Evolutionary conservation across 2,329 filamentous ascomycete genomes (phyloP).

Genomic region (Pseudogymnoascus verrucosus): DNA sequence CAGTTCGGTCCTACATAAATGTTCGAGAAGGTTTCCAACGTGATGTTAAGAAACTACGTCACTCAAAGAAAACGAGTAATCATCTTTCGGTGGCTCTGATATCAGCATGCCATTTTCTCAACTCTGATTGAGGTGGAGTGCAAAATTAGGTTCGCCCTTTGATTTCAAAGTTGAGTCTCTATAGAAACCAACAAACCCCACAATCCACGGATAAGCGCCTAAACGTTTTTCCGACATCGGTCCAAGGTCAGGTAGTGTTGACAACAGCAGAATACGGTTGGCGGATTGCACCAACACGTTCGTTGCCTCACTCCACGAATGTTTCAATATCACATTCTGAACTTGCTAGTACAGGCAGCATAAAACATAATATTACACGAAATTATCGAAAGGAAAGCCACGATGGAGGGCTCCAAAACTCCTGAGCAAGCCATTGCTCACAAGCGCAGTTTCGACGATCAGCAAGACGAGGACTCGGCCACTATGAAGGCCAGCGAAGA

Average conservation of each 20-base stretch:
- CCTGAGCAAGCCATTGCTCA: slow-evolving; percentile 4
- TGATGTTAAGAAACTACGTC: neutral
- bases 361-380: neutral
- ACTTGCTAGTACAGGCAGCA: neutral
- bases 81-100: neutral
- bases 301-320: neutral
- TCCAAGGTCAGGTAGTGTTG: neutral
- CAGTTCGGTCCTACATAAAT: neutral
- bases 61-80: neutral
- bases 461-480: slow-evolving; percentile 47
- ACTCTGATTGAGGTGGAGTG: neutral
- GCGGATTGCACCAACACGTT: slow-evolving; percentile 2
- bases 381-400: slow-evolving; percentile 1
- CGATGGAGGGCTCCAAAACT: neutral
- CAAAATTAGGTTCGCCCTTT: neutral
- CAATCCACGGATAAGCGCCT: neutral
- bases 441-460: slow-evolving; percentile 12
- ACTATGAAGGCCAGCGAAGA: slow-evolving; percentile 57
- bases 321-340: neutral
- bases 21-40: neutral
- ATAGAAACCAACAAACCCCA: neutral
- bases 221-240: neutral
- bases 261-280: slow-evolving; percentile 1
- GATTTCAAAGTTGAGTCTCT: neutral
- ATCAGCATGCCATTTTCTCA: neutral